Evolutionary conservation across 768 basidiomycete species (phyloP), one percentile per base, ranked within the genome.

Genomic region (Mycena vulgaris): DNA sequence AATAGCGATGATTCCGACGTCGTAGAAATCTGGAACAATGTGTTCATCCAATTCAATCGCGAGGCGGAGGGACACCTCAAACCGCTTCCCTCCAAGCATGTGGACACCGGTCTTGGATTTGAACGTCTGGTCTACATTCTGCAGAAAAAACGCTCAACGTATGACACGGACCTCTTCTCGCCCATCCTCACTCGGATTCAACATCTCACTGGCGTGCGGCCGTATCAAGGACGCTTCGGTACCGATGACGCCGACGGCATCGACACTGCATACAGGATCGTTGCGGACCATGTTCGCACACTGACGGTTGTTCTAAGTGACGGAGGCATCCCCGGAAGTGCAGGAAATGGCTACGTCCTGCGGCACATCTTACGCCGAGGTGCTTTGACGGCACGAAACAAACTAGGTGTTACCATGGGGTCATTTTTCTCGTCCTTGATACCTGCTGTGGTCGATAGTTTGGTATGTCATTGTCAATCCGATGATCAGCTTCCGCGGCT

Each of bases 101-200:
- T 99, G 70, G 98, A 99, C 79, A 99, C 98, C 8, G 98, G 98
- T 58, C 96, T 99, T 96, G 98, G 98, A 48, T 99, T 98, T 80
- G 98, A 99, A 80, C 95, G 98, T 59, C 86, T 99, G 31, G 98
- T 99, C 30, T 98, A 96, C 19, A 92, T 93, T 45, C 85, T 99
- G 10, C 98, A 99, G 79, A 90, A 95, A 82, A 93, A 90, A 77
- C 85, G 89, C 27, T 99, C 97, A 53, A 99, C 99, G 82, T 99
- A 99, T 82, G 98, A 99, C 80, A 99, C 98, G 56, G 98, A 99
- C 76, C 88, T 98, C 67, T 99, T 99, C 82, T 79, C 85, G 1
- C 97, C 97, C 5, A 92, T 99, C 63, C 99, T 99, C 78, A 83
- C 80, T 37, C 93, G 88, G 80, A 93, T 99, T 59, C 93, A 93